Conservation (phyloP, 176 grass and related monocot genomes). For the Canna indica region DNA sequence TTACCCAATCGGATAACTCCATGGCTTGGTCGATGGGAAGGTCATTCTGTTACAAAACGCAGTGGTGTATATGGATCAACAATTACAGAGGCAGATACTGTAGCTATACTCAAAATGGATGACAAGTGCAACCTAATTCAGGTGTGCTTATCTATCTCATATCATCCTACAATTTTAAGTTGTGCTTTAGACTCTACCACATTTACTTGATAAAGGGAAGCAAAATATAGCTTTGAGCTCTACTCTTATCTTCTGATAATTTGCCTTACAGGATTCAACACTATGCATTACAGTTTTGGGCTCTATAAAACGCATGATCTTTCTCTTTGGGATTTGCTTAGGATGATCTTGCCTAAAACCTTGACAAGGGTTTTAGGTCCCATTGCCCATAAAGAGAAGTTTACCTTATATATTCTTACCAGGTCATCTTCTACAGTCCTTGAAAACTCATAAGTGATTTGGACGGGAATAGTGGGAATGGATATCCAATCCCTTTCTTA, state of each 20-base stretch:
- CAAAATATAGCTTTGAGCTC: neutral
- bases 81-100: conserved; percentile 49
- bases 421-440: too few species aligned
- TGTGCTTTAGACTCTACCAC: neutral
- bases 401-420: too few species aligned
- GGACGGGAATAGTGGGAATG: too few species aligned
- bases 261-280: neutral
- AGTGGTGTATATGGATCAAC: conserved; percentile 91
- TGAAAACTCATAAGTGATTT: too few species aligned
- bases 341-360: neutral
- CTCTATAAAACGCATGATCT: neutral
- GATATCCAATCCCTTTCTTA: too few species aligned
- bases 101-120: conserved; percentile 49
- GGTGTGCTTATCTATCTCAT: conserved; percentile 28
- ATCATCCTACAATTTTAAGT: neutral
- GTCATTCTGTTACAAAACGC: conserved; percentile 75
- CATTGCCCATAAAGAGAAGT: too few species aligned
- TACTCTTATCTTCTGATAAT: neutral
- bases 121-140: conserved; percentile 45
- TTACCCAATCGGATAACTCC: conserved; percentile 34
- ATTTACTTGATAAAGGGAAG: neutral
- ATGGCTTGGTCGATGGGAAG: conserved; percentile 70
- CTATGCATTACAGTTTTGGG: neutral
- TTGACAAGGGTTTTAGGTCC: too few species aligned
- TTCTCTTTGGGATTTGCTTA: neutral